Evolutionary conservation across 192 early-diverging fungal genomes (phyloP), one percentile per base, ranked within the genome.

Genomic region (Backusella tuberculispora): DNA sequence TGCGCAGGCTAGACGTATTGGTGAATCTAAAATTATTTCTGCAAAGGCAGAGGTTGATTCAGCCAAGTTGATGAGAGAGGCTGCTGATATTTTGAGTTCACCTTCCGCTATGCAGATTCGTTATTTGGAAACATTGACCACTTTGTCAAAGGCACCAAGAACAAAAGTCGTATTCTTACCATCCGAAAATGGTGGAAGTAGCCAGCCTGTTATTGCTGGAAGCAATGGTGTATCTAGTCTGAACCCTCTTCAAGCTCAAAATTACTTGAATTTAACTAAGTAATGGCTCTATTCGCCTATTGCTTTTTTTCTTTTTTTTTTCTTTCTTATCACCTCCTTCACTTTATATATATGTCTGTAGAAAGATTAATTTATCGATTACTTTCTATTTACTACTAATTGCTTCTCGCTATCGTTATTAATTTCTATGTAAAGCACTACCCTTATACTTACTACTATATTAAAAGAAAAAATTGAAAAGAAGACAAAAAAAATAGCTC

Each of bases 21-120:
- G 93, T 41, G 90, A 96, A 81, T 89, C 90, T 73, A 97, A 96
- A 86, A 88, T 97, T 81, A 48, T 86, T 89, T 46, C 72, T 86
- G 43, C 90, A 85, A 19, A 88, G 83, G 26, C 83, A 83, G 26
- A 88, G 82, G 70, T 76, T 0, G 74, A 76, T 53, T 76, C 91
- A 50, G 95, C 96, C 1, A 96, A 94, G 76, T 78, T 98, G 40
- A 96, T 97, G 95, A 88, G 95, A 44, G 92, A 97, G 79, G 95
- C 95, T 17, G 91, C 96, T 0, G 95, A 97, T 75, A 93, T 97
- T 66, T 81, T 98, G 42, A 96, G 93, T 81, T 90, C 93, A 6
- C 92, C 93, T 17, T 43, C 66, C 13, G 75, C 78, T 40, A 63
- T 77, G 64, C 95, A 98, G 83, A 98, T 98, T 72, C 89, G 95